These are phyloP conservation scores for Grammothele lineata DNA, from an alignment of 768 basidiomycete genomes.

Conservation along the genomic window DNA sequence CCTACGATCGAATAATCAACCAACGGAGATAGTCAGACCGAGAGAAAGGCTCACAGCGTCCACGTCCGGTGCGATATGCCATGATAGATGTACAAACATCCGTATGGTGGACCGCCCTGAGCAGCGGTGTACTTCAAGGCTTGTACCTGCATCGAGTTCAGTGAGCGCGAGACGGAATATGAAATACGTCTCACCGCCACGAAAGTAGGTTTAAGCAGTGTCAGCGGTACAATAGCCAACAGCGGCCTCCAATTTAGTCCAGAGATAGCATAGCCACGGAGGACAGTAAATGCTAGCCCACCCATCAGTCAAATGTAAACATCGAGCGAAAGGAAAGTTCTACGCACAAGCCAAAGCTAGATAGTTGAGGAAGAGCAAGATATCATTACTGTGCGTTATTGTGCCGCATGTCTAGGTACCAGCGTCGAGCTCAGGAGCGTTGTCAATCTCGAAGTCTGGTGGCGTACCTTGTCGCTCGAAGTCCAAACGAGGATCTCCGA, in stretches of 20 bases:
- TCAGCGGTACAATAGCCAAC: slow-evolving; percentile 4
- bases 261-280: slow-evolving; percentile 15
- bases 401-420: slow-evolving; percentile 8
- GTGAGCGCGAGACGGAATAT: no score
- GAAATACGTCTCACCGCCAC: background rate
- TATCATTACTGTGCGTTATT: slow-evolving; percentile 14
- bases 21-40: no score
- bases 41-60: background rate
- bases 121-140: background rate
- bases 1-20: background rate
- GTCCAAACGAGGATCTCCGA: slow-evolving; percentile 10
- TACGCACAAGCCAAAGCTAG: slow-evolving; percentile 13
- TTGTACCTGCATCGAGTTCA: background rate
- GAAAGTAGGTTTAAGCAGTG: slow-evolving; percentile 1
- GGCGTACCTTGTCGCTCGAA: slow-evolving; percentile 3
- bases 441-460: background rate
- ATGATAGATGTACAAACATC: background rate
- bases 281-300: slow-evolving; percentile 18
- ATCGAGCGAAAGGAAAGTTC: background rate
- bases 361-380: slow-evolving; percentile 15
- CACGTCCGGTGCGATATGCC: background rate
- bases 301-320: no score
- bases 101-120: background rate
- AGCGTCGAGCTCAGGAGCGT: background rate
- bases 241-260: slow-evolving; percentile 11